Evolutionary conservation across 371 early-diverging fungal species (phyloP).

Genomic region (Blakeslea trispora): DNA sequence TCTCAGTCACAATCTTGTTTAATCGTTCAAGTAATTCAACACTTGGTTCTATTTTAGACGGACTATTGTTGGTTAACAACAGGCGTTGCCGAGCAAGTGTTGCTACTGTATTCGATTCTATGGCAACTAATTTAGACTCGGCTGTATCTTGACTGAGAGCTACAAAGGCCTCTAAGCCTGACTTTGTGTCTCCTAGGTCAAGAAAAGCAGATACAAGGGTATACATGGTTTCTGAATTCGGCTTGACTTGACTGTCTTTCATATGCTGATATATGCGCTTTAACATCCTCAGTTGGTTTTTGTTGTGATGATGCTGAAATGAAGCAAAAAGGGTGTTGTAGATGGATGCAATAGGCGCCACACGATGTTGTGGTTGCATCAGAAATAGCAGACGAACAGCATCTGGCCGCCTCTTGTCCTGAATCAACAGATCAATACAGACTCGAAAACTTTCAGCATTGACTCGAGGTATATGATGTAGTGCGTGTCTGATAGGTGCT

Average conservation of each 20-base stretch:
- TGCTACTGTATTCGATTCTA: conserved; percentile 21
- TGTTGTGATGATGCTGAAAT: conserved; percentile 21
- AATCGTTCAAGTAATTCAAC: conserved; percentile 37
- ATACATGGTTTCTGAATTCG: conserved; percentile 51
- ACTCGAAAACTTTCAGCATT: conserved; percentile 43
- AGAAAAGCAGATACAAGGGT: conserved; percentile 58
- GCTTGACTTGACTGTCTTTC: conserved; percentile 31
- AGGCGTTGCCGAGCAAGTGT: conserved; percentile 22
- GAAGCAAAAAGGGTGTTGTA: conserved; percentile 42
- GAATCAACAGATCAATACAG: conserved; percentile 33
- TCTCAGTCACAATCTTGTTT: conserved; percentile 24
- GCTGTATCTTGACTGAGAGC: conserved; percentile 22
- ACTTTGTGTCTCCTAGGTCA: conserved; percentile 52
- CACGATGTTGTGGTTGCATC: conserved; percentile 19
- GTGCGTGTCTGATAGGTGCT: background rate
- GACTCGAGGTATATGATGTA: conserved; percentile 23
- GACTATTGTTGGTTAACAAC: conserved; percentile 3
- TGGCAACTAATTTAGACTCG: background rate
- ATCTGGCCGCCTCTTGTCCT: conserved; percentile 17
- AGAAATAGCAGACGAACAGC: conserved; percentile 23
- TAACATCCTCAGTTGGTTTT: conserved; percentile 7
- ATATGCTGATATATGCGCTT: conserved; percentile 31
- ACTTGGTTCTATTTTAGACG: conserved; percentile 28
- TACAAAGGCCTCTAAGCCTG: conserved; percentile 50
- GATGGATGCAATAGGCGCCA: conserved; percentile 32